Conservation (phyloP, 2,329 filamentous ascomycete genomes). For the Ceratocystis huliohia region DNA sequence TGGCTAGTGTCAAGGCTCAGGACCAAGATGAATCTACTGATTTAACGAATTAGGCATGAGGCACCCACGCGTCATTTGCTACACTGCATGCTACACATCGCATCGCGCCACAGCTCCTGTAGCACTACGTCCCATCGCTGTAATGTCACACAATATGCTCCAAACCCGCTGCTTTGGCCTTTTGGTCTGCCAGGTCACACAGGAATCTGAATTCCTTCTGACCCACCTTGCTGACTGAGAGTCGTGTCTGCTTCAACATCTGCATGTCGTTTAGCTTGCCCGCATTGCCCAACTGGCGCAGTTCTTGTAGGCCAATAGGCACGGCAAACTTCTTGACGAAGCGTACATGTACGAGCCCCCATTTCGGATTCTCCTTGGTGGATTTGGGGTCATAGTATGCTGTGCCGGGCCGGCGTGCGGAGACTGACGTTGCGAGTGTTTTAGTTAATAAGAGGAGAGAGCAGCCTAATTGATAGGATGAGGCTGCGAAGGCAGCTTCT, state of each 20-base stretch:
- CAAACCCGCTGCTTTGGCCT: conserved; percentile 31
- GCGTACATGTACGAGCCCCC: conserved; percentile 80
- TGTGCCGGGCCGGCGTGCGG: conserved; percentile 27
- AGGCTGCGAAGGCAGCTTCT: neutral
- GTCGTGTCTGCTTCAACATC: conserved; percentile 64
- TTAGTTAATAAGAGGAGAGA: neutral
- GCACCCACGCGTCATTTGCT: neutral
- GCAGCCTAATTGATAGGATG: neutral
- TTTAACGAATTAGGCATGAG: neutral
- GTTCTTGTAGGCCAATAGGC: conserved; percentile 56
- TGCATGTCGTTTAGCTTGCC: conserved; percentile 62
- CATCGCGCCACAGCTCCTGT: neutral
- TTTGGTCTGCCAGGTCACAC: conserved; percentile 38
- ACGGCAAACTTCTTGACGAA: conserved; percentile 72
- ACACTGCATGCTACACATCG: neutral
- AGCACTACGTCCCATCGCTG: no score
- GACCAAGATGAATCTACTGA: neutral
- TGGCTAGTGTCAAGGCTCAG: neutral
- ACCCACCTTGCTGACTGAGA: conserved; percentile 65
- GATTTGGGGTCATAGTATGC: conserved; percentile 79
- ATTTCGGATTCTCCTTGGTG: conserved; percentile 42
- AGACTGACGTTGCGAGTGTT: conserved; percentile 24
- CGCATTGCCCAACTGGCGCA: conserved; percentile 49
- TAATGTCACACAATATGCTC: conserved; percentile 27
- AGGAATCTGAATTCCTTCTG: conserved; percentile 53